Conservation (phyloP, 768 basidiomycete species). For the Leccinum obscurum region DNA sequence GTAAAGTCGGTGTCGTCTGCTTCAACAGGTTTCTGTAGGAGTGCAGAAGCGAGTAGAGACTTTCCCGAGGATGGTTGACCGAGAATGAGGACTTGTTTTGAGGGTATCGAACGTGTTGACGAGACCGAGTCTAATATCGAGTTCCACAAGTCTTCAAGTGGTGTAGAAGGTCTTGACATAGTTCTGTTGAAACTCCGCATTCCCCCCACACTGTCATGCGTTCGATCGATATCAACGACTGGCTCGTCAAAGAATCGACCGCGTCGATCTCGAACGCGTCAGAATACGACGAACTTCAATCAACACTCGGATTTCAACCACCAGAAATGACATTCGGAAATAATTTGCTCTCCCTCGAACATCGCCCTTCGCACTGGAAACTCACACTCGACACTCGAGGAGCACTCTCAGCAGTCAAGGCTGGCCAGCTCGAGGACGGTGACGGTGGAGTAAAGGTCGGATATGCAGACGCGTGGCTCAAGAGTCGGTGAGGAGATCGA, state of each 20-base stretch:
- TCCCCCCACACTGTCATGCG: slow-evolving; percentile 20
- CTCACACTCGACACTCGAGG: slow-evolving; percentile 66
- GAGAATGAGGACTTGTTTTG: slow-evolving; percentile 85
- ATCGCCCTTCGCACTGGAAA: slow-evolving; percentile 61
- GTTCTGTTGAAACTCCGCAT: neutral
- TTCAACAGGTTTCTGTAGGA: slow-evolving; percentile 63
- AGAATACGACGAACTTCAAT: slow-evolving; percentile 70
- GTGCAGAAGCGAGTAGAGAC: slow-evolving; percentile 66
- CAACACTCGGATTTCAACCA: slow-evolving; percentile 68
- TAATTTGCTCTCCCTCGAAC: slow-evolving; percentile 70
- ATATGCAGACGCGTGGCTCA: slow-evolving; percentile 93
- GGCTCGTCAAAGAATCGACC: slow-evolving; percentile 70
- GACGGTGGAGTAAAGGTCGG: slow-evolving; percentile 94
- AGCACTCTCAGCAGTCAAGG: slow-evolving; percentile 72
- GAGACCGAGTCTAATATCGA: slow-evolving; percentile 90
- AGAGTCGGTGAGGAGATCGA: slow-evolving; percentile 60
- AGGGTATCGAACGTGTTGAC: slow-evolving; percentile 74
- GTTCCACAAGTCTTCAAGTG: slow-evolving; percentile 81
- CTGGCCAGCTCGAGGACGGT: slow-evolving; percentile 70
- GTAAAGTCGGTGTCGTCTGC: slow-evolving; percentile 74
- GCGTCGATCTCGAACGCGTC: slow-evolving; percentile 78
- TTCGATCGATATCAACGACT: slow-evolving; percentile 63
- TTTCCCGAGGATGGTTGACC: slow-evolving; percentile 82
- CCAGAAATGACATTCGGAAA: slow-evolving; percentile 98
- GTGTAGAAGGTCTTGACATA: slow-evolving; percentile 59